These are phyloP conservation scores for Epichloe hybrida DNA, from an alignment of 2,329 filamentous ascomycete genomes.

Conservation along the genomic window DNA sequence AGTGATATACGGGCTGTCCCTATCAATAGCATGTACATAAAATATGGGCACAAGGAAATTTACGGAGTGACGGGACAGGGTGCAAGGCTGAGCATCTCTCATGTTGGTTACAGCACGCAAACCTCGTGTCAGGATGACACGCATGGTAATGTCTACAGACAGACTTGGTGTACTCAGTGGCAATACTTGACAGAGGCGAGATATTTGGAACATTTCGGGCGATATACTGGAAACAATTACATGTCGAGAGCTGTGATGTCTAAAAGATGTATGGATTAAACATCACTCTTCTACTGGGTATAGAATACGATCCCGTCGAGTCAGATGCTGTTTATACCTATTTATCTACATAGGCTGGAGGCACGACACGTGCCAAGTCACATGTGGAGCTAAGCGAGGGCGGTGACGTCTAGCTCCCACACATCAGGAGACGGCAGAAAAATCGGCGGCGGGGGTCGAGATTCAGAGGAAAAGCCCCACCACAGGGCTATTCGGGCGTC, in stretches of 20 bases:
- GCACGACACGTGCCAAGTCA: slow-evolving; percentile 12
- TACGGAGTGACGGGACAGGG: background rate
- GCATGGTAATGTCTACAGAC: background rate
- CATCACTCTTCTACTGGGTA: too few species aligned
- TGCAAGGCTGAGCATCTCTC: background rate
- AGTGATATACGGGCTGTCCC: background rate
- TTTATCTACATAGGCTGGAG: too few species aligned
- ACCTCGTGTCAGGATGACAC: background rate
- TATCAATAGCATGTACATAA: slow-evolving; percentile 3
- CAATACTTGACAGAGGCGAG: background rate
- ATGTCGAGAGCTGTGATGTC: too few species aligned
- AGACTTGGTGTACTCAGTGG: background rate
- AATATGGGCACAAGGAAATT: background rate
- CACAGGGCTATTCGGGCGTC: slow-evolving; percentile 24
- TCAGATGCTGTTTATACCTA: too few species aligned
- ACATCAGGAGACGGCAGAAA: slow-evolving; percentile 23
- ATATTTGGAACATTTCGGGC: too few species aligned
- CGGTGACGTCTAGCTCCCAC: slow-evolving; percentile 29
- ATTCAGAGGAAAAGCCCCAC: slow-evolving; percentile 17
- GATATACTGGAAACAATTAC: too few species aligned
- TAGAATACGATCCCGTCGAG: too few species aligned
- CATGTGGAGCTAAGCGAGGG: slow-evolving; percentile 9
- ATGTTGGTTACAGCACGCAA: background rate
- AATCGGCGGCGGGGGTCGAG: slow-evolving; percentile 21
- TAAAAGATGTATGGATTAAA: too few species aligned